Percentiles rank a stretch among this genome's conserved stretches.
Conservation (phyloP, 169 alveolate genomes). For the Neospora caninum region DNA sequence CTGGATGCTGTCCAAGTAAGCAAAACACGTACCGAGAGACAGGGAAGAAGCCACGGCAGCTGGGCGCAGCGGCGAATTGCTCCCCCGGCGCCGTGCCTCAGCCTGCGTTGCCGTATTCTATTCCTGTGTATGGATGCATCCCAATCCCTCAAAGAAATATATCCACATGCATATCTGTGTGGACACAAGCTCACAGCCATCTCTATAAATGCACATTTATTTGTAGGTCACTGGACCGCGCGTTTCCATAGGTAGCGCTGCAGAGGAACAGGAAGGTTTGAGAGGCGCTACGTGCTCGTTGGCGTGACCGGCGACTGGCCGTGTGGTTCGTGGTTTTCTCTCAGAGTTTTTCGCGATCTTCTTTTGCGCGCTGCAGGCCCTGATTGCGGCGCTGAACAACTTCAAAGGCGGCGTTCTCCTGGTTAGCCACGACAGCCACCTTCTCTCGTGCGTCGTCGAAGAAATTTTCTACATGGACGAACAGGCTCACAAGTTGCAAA, state of each 20-base stretch:
- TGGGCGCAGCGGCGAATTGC: neutral
- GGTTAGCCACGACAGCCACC: slow-evolving; percentile 96
- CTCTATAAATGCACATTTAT: too few species aligned
- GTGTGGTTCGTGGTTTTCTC: neutral
- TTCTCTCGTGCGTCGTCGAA: slow-evolving; percentile 93
- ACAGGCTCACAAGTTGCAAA: slow-evolving; percentile 83
- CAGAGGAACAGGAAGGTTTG: too few species aligned
- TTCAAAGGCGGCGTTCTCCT: slow-evolving; percentile 95
- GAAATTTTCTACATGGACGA: slow-evolving; percentile 90
- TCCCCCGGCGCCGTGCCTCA: neutral
- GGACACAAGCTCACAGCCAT: too few species aligned
- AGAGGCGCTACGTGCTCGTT: too few species aligned
- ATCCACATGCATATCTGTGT: too few species aligned
- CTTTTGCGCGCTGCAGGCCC: slow-evolving; percentile 79
- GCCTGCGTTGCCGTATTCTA: neutral
- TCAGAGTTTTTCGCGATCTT: neutral
- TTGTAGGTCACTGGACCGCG: too few species aligned
- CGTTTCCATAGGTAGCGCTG: too few species aligned
- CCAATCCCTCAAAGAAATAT: too few species aligned
- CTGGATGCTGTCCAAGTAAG: slow-evolving; percentile 94
- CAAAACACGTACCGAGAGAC: neutral
- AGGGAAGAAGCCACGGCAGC: neutral
- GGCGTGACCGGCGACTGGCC: too few species aligned
- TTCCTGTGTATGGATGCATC: neutral
- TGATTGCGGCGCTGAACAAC: slow-evolving; percentile 92